phyloP scores from a whole-genome alignment of 495 filamentous ascomycete species.

The Pyronema omphalodes region DNA sequence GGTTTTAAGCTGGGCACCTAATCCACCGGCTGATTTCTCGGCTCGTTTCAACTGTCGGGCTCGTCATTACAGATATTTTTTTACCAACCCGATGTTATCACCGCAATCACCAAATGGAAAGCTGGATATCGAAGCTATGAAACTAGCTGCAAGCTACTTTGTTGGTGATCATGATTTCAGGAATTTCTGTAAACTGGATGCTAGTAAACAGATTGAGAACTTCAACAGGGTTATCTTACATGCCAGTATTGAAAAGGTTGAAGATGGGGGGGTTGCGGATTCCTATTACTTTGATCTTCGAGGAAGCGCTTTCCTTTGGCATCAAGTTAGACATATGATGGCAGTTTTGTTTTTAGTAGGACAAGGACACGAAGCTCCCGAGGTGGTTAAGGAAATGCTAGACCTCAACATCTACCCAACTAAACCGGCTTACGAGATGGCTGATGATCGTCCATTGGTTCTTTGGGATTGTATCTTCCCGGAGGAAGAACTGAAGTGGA shows the following conservation, averaged over 20 bases:
- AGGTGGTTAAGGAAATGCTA: conserved; percentile 50
- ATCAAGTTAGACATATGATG: conserved; percentile 88
- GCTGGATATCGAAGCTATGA: conserved; percentile 77
- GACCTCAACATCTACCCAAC: conserved; percentile 48
- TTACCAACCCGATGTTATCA: conserved; percentile 72
- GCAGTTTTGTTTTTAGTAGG: conserved; percentile 76
- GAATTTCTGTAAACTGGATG: conserved; percentile 88
- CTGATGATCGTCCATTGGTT: conserved; percentile 69
- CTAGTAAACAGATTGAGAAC: conserved; percentile 63
- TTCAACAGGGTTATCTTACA: conserved; percentile 61
- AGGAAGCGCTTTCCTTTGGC: conserved; percentile 93
- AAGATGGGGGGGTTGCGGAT: neutral
- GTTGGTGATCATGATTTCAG: conserved; percentile 83
- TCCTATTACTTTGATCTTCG: conserved; percentile 71
- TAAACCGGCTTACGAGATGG: conserved; percentile 76
- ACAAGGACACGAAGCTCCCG: conserved; percentile 65
- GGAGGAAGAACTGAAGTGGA: conserved; percentile 56
- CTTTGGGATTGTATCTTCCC: conserved; percentile 94
- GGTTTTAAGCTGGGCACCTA: conserved; percentile 81
- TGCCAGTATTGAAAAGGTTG: conserved; percentile 52
- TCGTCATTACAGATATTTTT: conserved; percentile 85
- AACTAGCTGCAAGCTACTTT: conserved; percentile 53
- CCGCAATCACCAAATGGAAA: conserved; percentile 33
- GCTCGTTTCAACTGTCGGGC: conserved; percentile 87
- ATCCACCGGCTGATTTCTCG: conserved; percentile 58